A percentile compares a stretch with the other conserved stretches of the same genome.
Conservation (phyloP, 371 early-diverging fungal species). For the Blastocladiella emersonii region DNA sequence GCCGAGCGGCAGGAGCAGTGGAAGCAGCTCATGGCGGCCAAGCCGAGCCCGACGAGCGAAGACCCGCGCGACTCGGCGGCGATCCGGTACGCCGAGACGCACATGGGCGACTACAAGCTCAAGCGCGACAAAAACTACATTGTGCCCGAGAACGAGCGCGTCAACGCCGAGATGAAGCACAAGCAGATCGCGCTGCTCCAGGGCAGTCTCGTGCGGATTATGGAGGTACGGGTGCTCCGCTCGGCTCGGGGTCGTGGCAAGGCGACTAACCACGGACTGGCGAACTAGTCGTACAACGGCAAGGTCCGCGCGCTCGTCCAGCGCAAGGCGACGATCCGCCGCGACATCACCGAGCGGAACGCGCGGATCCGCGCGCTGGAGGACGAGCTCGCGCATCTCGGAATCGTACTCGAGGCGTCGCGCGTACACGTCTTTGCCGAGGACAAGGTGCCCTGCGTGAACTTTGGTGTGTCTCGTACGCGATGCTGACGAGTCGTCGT, state of each 20-base stretch:
- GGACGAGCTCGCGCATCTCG: neutral
- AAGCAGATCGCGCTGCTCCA: constrained; percentile 32
- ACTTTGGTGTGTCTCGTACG: too few relatives aligned
- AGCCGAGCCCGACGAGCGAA: constrained; percentile 36
- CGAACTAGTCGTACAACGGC: neutral
- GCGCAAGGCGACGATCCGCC: constrained; percentile 16
- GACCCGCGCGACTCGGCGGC: constrained; percentile 35
- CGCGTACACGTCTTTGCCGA: too few relatives aligned
- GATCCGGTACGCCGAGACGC: constrained; percentile 29
- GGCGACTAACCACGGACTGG: too few relatives aligned
- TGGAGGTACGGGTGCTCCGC: constrained; percentile 15
- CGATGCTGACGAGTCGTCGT: too few relatives aligned
- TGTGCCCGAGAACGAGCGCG: constrained; percentile 38
- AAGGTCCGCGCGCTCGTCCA: constrained; percentile 11
- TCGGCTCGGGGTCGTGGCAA: too few relatives aligned
- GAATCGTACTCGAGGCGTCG: too few relatives aligned
- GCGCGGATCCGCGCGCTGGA: constrained; percentile 7
- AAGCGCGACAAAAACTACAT: constrained; percentile 38
- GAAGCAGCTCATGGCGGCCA: constrained; percentile 32
- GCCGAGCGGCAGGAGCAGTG: constrained; percentile 20
- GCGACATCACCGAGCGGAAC: constrained; percentile 12
- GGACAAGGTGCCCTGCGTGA: too few relatives aligned
- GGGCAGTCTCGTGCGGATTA: constrained; percentile 22
- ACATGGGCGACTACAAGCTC: constrained; percentile 45
- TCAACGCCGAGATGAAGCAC: constrained; percentile 32